phyloP scores from a whole-genome alignment of 148 eudicot species.

The Fallopia convolvulus region DNA sequence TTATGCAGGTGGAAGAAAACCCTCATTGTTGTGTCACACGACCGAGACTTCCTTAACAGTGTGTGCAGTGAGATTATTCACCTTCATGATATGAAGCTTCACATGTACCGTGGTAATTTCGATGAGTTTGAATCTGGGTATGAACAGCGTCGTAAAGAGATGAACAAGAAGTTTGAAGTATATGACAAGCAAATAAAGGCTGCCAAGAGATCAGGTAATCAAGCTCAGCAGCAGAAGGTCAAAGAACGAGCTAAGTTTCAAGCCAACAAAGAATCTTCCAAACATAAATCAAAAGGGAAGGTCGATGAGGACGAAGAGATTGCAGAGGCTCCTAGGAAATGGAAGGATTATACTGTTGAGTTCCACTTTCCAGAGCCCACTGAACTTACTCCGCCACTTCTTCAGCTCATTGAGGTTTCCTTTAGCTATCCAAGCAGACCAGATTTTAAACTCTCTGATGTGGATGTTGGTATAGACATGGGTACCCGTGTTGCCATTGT shows the following conservation, averaged over 20 bases:
- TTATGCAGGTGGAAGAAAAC: slow-evolving; percentile 72
- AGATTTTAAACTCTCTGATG: slow-evolving; percentile 50
- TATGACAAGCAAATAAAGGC: slow-evolving; percentile 51
- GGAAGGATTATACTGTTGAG: slow-evolving; percentile 66
- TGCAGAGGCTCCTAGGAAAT: slow-evolving; percentile 58
- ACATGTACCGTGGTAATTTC: slow-evolving; percentile 57
- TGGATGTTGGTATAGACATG: slow-evolving; percentile 72
- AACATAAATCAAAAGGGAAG: slow-evolving; percentile 43
- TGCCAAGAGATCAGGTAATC: slow-evolving; percentile 55
- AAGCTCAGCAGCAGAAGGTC: slow-evolving; percentile 53
- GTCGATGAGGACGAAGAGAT: slow-evolving; percentile 49
- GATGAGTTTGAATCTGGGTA: slow-evolving; percentile 64
- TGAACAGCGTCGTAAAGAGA: slow-evolving; percentile 61
- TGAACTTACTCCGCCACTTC: slow-evolving; percentile 60
- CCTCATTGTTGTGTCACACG: slow-evolving; percentile 63
- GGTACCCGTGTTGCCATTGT: slow-evolving; percentile 73
- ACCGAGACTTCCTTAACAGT: slow-evolving; percentile 62
- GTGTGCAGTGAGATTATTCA: slow-evolving; percentile 64
- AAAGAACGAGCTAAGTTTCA: slow-evolving; percentile 48
- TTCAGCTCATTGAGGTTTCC: slow-evolving; percentile 60
- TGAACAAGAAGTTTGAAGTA: slow-evolving; percentile 48
- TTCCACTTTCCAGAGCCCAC: slow-evolving; percentile 77
- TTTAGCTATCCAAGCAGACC: slow-evolving; percentile 57
- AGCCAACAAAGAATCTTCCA: slow-evolving; percentile 43
- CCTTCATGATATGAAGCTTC: slow-evolving; percentile 68